Base-by-base conservation (phyloP, 225 moss, liverwort and hornwort species). In the Sphagnum contortum region DNA sequence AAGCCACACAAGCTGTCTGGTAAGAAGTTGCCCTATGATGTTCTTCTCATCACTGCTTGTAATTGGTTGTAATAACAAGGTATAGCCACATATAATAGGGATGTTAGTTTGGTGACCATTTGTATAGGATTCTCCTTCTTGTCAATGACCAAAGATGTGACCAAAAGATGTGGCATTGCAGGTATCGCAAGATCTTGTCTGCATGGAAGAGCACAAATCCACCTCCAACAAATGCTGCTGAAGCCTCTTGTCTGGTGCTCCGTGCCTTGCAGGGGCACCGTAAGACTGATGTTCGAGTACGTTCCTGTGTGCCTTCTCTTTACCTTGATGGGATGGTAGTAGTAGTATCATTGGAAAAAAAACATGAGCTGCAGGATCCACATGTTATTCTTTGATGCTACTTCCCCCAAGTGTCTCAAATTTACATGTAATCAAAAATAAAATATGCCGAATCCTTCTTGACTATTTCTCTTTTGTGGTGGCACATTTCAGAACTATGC, bases 121-220 rank as follows among this genome's bases (percentile, higher is more conserved):
- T 29, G 29, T 29, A 29, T 29, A 29, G 29, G 29, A 29, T 29
- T 29, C 29, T 29, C 29, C 29, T 29, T 29, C 29, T 29, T 29
- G 29, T 29, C 29, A 29, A 29, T 29, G 29, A 29, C 29, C 29
- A 29, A 29, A 29, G 29, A 29, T 29, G 29, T 29, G 29, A 29
- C 29, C 29, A 0, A 7, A 47, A n/a, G 47, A 63, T 6, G 14
- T 59, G 48, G 65, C 5, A 12, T 47, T 45, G 48, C 11, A 87
- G 86, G 86, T 87, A 83, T 4, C 77, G 83, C 3, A 87, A 87
- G 47, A 77, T 87, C 62, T 68, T 83, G 51, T 75, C 62, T 71
- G 86, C 83, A 57, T 87, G 86, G 86, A 87, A 83, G 73, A 73
- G 61, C 45, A 79, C 80, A 55, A 72, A 71, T 6, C 83, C 80